Percentiles rank a stretch among this genome's conserved stretches.
Evolutionary conservation across 2,329 filamentous ascomycete genomes (phyloP).

Genomic region (Trichoderma sp.): DNA sequence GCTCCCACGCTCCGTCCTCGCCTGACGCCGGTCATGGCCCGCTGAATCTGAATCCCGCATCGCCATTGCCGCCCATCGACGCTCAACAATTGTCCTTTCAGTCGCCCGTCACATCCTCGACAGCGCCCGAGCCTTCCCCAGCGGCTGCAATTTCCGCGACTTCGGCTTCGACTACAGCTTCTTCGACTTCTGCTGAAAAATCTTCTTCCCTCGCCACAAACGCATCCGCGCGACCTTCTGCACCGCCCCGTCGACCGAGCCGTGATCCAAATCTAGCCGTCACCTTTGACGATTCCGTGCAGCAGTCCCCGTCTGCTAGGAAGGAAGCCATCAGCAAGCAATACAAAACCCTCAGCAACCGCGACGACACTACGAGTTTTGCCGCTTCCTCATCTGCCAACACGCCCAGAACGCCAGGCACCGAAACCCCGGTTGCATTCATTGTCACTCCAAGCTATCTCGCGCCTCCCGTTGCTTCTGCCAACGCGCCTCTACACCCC

Average conservation of each 20-base stretch:
- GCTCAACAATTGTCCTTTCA: not conserved
- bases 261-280: constrained; percentile 17
- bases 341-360: not conserved
- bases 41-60: constrained; percentile 16
- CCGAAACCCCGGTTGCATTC: constrained; percentile 2
- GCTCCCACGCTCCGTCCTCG: constrained; percentile 18
- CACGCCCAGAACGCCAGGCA: not conserved
- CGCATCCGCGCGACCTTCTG: constrained; percentile 20
- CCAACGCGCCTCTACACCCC: constrained; percentile 31
- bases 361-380: not conserved
- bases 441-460: not conserved
- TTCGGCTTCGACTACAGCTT: not conserved
- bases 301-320: not conserved
- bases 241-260: constrained; percentile 35
- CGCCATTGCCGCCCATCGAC: constrained; percentile 2
- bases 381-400: not conserved
- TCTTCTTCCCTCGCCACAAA: not conserved
- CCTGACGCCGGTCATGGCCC: constrained; percentile 19
- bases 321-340: not conserved
- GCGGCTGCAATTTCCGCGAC: constrained; percentile 34
- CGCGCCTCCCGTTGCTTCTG: not conserved
- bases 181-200: constrained; percentile 34
- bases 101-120: not conserved
- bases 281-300: constrained; percentile 10
- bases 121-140: not conserved